phyloP scores from a whole-genome alignment of 176 grass and related monocot genomes.

The Cenchrus americanus region DNA sequence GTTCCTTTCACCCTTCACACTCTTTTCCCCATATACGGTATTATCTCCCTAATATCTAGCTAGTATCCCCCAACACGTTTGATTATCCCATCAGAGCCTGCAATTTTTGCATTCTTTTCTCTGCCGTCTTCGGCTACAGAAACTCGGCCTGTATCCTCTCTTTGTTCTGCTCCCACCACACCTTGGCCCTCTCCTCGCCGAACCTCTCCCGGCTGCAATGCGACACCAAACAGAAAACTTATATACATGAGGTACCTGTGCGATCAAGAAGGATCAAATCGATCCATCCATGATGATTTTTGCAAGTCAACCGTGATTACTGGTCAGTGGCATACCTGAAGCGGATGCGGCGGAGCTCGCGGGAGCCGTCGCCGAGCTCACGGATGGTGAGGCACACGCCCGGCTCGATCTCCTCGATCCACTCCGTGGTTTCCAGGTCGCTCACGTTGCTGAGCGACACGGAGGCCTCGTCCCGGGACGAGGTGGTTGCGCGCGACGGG shows the following conservation, averaged over 20 bases:
- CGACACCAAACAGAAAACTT: neutral
- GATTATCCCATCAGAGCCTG: slow-evolving; percentile 26
- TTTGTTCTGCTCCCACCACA: slow-evolving; percentile 96
- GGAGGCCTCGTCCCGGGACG: slow-evolving; percentile 90
- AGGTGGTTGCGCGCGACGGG: slow-evolving; percentile 74
- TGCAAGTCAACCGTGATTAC: neutral
- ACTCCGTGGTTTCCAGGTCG: slow-evolving; percentile 73
- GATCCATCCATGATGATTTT: neutral
- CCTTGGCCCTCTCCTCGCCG: slow-evolving; percentile 85
- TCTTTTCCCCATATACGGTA: slow-evolving; percentile 25
- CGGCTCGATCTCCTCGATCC: slow-evolving; percentile 92
- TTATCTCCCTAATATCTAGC: slow-evolving; percentile 39
- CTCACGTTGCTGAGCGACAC: slow-evolving; percentile 92
- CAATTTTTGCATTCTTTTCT: neutral
- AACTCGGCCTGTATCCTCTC: slow-evolving; percentile 88
- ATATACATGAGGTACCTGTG: neutral
- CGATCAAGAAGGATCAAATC: neutral
- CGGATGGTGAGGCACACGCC: slow-evolving; percentile 97
- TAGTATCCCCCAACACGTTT: slow-evolving; percentile 6
- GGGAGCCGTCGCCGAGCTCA: slow-evolving; percentile 86
- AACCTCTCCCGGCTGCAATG: slow-evolving; percentile 88
- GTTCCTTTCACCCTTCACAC: slow-evolving; percentile 31
- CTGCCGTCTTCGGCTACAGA: slow-evolving; percentile 40
- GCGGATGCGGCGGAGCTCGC: slow-evolving; percentile 86
- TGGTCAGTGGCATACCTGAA: slow-evolving; percentile 60